Conservation (phyloP, 2,329 filamentous ascomycete species). For the Aspergillus sojae region DNA sequence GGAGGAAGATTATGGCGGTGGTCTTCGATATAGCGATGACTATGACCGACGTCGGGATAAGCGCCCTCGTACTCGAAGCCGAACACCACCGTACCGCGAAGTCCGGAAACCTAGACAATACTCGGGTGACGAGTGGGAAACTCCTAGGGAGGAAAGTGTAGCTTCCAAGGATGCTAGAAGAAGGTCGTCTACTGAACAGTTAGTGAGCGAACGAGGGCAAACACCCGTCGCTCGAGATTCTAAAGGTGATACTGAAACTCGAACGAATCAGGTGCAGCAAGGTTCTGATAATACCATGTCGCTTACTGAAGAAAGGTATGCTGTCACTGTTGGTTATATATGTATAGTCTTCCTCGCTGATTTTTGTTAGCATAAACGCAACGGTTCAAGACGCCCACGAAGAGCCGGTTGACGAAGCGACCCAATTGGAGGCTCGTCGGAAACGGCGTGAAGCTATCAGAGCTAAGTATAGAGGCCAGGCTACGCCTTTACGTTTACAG, state of each 20-base stretch:
- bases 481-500: conserved; percentile 74
- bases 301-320: conserved; percentile 46
- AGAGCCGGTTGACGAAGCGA: conserved; percentile 72
- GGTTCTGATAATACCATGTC: conserved; percentile 44
- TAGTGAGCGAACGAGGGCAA: conserved; percentile 66
- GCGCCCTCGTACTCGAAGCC: conserved; percentile 58
- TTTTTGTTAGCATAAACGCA: conserved; percentile 20
- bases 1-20: conserved; percentile 43
- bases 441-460: conserved; percentile 82
- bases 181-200: conserved; percentile 58
- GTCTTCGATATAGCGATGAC: conserved; percentile 56
- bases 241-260: conserved; percentile 70
- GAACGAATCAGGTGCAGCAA: conserved; percentile 61
- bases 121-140: conserved; percentile 37
- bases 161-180: conserved; percentile 43
- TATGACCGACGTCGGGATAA: conserved; percentile 54
- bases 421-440: conserved; percentile 81
- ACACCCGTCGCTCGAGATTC: conserved; percentile 60
- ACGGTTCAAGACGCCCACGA: conserved; percentile 21
- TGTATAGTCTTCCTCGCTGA: conserved; percentile 14
- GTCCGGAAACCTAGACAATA: conserved; percentile 42
- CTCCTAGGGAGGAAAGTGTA: conserved; percentile 28
- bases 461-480: conserved; percentile 73
- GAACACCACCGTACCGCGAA: conserved; percentile 46
- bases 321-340: conserved; percentile 6